Conservation (phyloP, 306 rosid species). For the Hippophae gyantsensis region DNA sequence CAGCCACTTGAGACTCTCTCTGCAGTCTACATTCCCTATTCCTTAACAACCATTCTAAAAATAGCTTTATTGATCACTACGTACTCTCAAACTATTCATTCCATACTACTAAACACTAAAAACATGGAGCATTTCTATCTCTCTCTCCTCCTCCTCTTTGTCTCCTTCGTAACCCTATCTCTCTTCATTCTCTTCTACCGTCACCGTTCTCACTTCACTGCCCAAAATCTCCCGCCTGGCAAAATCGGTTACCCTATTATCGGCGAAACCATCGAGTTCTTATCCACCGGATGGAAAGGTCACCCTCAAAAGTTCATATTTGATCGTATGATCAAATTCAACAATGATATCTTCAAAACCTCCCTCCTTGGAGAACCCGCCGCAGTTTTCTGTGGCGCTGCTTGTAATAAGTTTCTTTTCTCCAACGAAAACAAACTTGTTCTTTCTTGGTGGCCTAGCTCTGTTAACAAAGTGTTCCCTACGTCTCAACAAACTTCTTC, state of each 20-base stretch:
- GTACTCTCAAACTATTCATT: too few relatives aligned
- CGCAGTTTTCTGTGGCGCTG: slow-evolving; percentile 4
- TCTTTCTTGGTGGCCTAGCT: not conserved
- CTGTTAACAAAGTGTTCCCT: slow-evolving; percentile 2
- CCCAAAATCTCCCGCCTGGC: slow-evolving; percentile 62
- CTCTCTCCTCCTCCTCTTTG: slow-evolving; percentile 40
- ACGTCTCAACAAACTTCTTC: slow-evolving; percentile 29
- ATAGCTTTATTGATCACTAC: too few relatives aligned
- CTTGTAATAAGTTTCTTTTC: not conserved
- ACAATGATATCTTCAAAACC: slow-evolving; percentile 54
- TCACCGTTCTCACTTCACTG: slow-evolving; percentile 35
- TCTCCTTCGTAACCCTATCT: slow-evolving; percentile 30
- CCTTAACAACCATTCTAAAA: too few relatives aligned
- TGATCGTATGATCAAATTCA: slow-evolving; percentile 53
- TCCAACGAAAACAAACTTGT: not conserved
- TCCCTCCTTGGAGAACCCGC: slow-evolving; percentile 50
- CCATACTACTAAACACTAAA: too few relatives aligned
- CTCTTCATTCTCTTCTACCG: slow-evolving; percentile 44
- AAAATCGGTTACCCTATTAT: slow-evolving; percentile 53
- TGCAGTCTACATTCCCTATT: too few relatives aligned
- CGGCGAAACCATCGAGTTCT: slow-evolving; percentile 66
- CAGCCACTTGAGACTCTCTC: too few relatives aligned
- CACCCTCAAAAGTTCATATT: slow-evolving; percentile 85
- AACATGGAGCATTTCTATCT: slow-evolving; percentile 52
- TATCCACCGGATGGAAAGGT: slow-evolving; percentile 70